Conservation (phyloP, 257 asterid species). For the Petunia axillaris region DNA sequence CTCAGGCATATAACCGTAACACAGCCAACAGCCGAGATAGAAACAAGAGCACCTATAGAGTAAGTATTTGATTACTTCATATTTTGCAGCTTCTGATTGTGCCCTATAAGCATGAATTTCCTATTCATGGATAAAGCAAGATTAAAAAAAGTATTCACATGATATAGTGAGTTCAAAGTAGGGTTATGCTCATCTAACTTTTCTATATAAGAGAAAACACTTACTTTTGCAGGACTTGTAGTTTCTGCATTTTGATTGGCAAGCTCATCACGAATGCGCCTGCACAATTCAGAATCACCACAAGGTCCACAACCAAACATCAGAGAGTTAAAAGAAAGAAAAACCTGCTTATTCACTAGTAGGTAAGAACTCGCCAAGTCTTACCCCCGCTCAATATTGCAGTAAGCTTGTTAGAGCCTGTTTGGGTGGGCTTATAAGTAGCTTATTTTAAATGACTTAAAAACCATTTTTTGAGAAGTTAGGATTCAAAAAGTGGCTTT, state of each 20-base stretch:
- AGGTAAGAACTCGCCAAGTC: constrained; percentile 4
- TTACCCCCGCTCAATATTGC: constrained; percentile 73
- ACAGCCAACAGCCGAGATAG: constrained; percentile 59
- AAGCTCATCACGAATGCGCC: constrained; percentile 62
- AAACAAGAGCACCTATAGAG: constrained; percentile 60
- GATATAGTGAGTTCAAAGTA: neutral
- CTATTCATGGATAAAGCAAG: constrained; percentile 30
- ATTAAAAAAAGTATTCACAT: neutral
- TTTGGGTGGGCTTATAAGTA: too few relatives aligned
- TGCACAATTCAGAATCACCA: constrained; percentile 27
- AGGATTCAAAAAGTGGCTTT: too few relatives aligned
- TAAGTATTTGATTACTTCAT: constrained; percentile 64
- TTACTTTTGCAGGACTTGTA: constrained; percentile 52
- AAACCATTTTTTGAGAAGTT: too few relatives aligned
- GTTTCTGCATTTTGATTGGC: constrained; percentile 55
- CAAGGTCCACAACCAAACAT: constrained; percentile 18
- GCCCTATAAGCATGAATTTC: constrained; percentile 61
- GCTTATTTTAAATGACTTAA: too few relatives aligned
- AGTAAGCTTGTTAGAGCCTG: constrained; percentile 57
- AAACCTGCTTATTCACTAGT: neutral
- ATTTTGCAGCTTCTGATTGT: constrained; percentile 61
- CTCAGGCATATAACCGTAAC: constrained; percentile 41
- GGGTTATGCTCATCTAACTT: neutral
- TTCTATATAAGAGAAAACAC: neutral
- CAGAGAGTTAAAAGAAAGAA: constrained; percentile 18